Percentiles rank a stretch among this genome's conserved stretches.
These are phyloP conservation scores for Xerophyta viscosa DNA, from an alignment of 106 monocot species.

Conservation along the genomic window DNA sequence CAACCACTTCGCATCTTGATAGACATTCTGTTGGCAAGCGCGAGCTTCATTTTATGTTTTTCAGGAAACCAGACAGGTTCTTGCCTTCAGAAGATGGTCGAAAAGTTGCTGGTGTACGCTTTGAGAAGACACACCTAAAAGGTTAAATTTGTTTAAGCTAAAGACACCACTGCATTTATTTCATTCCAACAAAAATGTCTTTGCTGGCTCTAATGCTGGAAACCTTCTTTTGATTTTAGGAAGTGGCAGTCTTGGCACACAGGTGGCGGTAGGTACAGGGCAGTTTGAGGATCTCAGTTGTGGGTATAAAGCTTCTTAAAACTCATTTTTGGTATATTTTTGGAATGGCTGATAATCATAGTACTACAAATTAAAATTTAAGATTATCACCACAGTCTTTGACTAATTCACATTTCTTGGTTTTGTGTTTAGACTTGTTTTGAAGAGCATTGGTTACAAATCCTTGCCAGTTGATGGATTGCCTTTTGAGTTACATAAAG, in stretches of 20 bases:
- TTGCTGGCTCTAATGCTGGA: too few relatives aligned
- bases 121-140: conserved; percentile 82
- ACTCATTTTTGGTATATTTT: too few relatives aligned
- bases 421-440: conserved; percentile 55
- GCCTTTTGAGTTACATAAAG: conserved; percentile 74
- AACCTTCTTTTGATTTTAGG: conserved; percentile 21
- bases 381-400: too few relatives aligned
- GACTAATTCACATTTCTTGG: too few relatives aligned
- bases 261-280: conserved; percentile 69
- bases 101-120: conserved; percentile 38
- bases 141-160: conserved; percentile 18
- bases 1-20: conserved; percentile 28
- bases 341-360: too few relatives aligned
- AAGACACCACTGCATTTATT: not conserved
- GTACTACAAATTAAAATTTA: too few relatives aligned
- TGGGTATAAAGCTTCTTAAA: too few relatives aligned
- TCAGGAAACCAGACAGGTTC: conserved; percentile 73
- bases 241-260: conserved; percentile 46
- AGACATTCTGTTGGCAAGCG: conserved; percentile 21
- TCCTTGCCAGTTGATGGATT: conserved; percentile 78
- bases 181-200: too few relatives aligned
- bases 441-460: conserved; percentile 99
- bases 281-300: conserved; percentile 25
- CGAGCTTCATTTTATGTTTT: conserved; percentile 88
- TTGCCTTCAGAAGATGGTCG: conserved; percentile 44